Conservation (phyloP, 306 rosid genomes). For the Styphnolobium japonicum region DNA sequence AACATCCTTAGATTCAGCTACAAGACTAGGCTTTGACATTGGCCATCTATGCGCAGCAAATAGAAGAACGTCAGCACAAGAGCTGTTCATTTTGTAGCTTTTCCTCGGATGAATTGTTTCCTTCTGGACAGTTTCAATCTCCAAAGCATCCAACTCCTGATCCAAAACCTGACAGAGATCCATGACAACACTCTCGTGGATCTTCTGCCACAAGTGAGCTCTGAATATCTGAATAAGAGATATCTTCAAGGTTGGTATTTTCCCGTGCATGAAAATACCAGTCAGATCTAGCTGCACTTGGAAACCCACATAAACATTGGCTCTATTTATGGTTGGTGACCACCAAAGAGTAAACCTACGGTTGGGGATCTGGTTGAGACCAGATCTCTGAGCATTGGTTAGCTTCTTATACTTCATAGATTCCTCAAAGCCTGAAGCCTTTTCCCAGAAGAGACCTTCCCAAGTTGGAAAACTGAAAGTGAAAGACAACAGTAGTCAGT, state of each 20-base stretch:
- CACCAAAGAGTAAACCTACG: slow-evolving; percentile 99
- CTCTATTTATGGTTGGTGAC: slow-evolving; percentile 98
- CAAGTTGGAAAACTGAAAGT: slow-evolving; percentile 82
- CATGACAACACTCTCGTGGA: slow-evolving; percentile 99
- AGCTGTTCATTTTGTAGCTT: slow-evolving; percentile 99
- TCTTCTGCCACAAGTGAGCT: slow-evolving; percentile 99
- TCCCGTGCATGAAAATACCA: slow-evolving; percentile 99
- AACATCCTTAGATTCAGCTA: slow-evolving; percentile 97
- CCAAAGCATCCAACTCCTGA: slow-evolving; percentile 98
- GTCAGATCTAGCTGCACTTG: slow-evolving; percentile 99
- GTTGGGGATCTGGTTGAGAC: slow-evolving; percentile 98
- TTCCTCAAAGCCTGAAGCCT: slow-evolving; percentile 99
- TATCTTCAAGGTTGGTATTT: slow-evolving; percentile 96
- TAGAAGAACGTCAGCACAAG: slow-evolving; percentile 96
- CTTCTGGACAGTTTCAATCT: slow-evolving; percentile 98
- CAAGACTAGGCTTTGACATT: slow-evolving; percentile 99
- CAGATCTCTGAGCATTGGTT: slow-evolving; percentile 99
- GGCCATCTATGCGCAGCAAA: slow-evolving; percentile 99
- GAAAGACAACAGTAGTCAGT: slow-evolving; percentile 14
- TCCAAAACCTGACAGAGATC: slow-evolving; percentile 99
- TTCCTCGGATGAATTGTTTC: slow-evolving; percentile 99
- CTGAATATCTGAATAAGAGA: slow-evolving; percentile 96
- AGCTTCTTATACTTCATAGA: slow-evolving; percentile 98
- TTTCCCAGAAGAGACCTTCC: slow-evolving; percentile 99
- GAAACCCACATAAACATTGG: slow-evolving; percentile 98